A percentile compares a stretch with the other conserved stretches of the same genome.
Evolutionary conservation across 441 rosid species (phyloP).

Genomic region (Codiaeum variegatum): DNA sequence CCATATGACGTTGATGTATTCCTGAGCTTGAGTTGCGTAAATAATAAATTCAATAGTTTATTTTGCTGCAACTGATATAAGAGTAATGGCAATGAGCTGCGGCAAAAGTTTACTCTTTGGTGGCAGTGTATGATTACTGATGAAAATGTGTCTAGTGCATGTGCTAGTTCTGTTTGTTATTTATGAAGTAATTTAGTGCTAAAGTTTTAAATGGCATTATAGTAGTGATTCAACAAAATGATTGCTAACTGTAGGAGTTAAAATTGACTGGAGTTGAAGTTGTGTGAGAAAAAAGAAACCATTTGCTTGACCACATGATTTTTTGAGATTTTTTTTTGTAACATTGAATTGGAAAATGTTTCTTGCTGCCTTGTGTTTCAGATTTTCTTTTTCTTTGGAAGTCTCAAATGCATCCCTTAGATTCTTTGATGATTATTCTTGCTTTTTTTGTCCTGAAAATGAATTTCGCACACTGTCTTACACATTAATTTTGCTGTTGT

Average conservation of each 20-base stretch:
- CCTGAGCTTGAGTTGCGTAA: not conserved
- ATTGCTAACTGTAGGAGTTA: not conserved
- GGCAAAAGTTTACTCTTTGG: not conserved
- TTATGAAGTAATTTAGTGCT: not conserved
- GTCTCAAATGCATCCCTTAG: not conserved
- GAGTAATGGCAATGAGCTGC: not conserved
- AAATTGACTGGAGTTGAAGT: not conserved
- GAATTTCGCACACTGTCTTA: not conserved
- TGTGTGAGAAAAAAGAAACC: not conserved
- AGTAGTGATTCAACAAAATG: not conserved
- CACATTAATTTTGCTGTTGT: conserved; percentile 14
- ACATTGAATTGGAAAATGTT: not conserved
- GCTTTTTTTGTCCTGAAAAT: not conserved
- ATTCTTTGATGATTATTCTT: conserved; percentile 8
- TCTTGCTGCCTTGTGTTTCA: not conserved
- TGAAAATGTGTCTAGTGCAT: not conserved
- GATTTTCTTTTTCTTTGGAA: not conserved
- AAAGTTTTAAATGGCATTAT: conserved; percentile 1
- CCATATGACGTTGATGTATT: not conserved
- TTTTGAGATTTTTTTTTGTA: not conserved
- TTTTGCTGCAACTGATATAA: not conserved
- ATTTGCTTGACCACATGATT: not conserved
- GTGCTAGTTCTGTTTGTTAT: not conserved
- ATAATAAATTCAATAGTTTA: not conserved
- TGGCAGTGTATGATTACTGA: not conserved